Evolutionary conservation across 352 stramenopile species (phyloP).

Genomic region (Pythium phragmiticola): DNA sequence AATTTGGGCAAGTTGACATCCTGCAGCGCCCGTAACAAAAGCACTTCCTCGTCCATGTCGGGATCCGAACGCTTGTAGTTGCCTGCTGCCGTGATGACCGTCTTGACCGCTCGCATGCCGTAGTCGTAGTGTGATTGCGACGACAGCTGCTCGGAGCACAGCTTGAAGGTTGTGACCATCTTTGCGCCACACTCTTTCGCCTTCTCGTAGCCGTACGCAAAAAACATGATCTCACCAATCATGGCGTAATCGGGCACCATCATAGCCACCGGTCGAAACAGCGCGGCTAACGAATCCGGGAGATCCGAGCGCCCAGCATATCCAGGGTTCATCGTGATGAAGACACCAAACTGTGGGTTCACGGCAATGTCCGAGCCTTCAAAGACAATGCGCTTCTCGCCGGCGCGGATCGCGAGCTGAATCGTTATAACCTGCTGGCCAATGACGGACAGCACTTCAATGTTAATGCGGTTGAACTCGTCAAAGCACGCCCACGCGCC

Average conservation of each 20-base stretch:
- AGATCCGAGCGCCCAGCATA: constrained; percentile 87
- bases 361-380: constrained; percentile 94
- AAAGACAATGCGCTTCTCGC: constrained; percentile 90
- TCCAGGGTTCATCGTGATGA: constrained; percentile 92
- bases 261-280: constrained; percentile 90
- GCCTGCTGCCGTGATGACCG: constrained; percentile 85
- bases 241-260: constrained; percentile 91
- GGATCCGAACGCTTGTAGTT: constrained; percentile 91
- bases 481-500: constrained; percentile 92
- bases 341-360: constrained; percentile 89
- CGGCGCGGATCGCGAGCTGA: constrained; percentile 82
- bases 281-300: constrained; percentile 78
- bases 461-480: constrained; percentile 90
- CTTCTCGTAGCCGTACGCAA: constrained; percentile 79
- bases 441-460: constrained; percentile 87
- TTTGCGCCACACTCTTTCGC: constrained; percentile 65
- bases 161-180: constrained; percentile 89
- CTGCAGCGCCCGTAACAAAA: constrained; percentile 91
- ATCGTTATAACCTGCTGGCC: constrained; percentile 92
- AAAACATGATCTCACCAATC: constrained; percentile 92
- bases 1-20: constrained; percentile 97
- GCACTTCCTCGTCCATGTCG: constrained; percentile 92
- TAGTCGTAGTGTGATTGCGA: constrained; percentile 92
- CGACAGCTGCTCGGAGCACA: constrained; percentile 89
- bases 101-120: constrained; percentile 90